Percentiles rank a stretch among this genome's conserved stretches.
phyloP scores from a whole-genome alignment of 2,329 filamentous ascomycete genomes.

The Coleophoma crateriformis region DNA sequence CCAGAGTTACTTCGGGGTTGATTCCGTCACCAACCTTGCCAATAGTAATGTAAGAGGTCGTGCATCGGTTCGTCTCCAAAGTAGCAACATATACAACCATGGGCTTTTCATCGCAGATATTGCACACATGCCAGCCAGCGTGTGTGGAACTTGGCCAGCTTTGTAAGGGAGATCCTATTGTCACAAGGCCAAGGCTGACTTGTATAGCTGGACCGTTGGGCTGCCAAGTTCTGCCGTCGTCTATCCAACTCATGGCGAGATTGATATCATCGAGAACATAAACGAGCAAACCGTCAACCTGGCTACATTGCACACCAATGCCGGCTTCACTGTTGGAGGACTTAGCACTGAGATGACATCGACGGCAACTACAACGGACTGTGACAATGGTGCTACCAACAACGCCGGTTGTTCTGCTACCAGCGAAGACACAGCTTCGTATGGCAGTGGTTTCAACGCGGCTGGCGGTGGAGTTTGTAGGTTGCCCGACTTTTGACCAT shows the following conservation, averaged over 20 bases:
- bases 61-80: conserved; percentile 37
- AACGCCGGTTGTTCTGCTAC: conserved; percentile 23
- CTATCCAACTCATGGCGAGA: conserved; percentile 14
- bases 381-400: conserved; percentile 26
- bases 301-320: conserved; percentile 47
- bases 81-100: conserved; percentile 35
- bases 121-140: conserved; percentile 36
- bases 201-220: conserved; percentile 8
- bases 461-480: conserved; percentile 32
- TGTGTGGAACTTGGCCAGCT: conserved; percentile 24
- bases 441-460: conserved; percentile 7
- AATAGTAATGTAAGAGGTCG: conserved; percentile 26
- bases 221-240: background rate
- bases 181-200: conserved; percentile 8
- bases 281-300: conserved; percentile 25
- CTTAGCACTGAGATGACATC: background rate
- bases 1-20: conserved; percentile 32
- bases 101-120: conserved; percentile 41
- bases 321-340: no score
- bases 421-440: conserved; percentile 12
- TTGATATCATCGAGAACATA: conserved; percentile 40
- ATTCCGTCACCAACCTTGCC: conserved; percentile 32
- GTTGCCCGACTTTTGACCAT: no score
- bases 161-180: conserved; percentile 29
- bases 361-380: conserved; percentile 31